Evolutionary conservation across 495 filamentous ascomycete genomes (phyloP).

Genomic region (Trichoderma gamsii): DNA sequence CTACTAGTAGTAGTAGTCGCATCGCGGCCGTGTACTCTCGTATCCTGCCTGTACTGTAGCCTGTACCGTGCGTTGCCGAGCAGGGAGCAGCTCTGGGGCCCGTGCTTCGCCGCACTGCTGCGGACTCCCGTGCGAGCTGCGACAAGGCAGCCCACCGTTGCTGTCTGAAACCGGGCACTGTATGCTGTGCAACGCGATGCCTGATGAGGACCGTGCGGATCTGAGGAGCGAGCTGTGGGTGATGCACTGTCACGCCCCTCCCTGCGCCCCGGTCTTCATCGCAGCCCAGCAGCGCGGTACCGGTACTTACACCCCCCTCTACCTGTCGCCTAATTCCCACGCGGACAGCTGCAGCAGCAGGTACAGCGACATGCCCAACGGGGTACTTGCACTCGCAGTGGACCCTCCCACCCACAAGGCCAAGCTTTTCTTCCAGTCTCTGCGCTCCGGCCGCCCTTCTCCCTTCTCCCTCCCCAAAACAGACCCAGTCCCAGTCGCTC

Average conservation of each 20-base stretch:
- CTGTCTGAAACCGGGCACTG: background rate
- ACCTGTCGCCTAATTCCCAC: no score
- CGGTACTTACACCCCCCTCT: background rate
- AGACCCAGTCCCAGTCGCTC: background rate
- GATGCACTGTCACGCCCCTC: slow-evolving; percentile 6
- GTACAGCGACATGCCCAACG: no score
- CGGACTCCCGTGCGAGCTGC: slow-evolving; percentile 7
- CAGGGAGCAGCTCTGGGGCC: background rate
- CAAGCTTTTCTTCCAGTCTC: background rate
- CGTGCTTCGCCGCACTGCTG: slow-evolving; percentile 1
- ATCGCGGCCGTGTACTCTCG: background rate
- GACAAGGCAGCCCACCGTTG: background rate
- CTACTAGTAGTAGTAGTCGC: no score
- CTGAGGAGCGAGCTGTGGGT: background rate
- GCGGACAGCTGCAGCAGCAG: no score
- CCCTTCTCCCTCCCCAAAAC: slow-evolving; percentile 6
- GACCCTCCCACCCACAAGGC: background rate
- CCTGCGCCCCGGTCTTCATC: background rate
- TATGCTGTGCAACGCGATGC: background rate
- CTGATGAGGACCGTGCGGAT: background rate
- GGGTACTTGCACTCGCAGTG: background rate
- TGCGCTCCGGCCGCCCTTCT: background rate
- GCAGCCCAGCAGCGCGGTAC: background rate
- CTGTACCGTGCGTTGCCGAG: background rate
- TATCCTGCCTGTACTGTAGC: background rate